Evolutionary conservation across 2,329 filamentous ascomycete species (phyloP).

Genomic region (Pseudocercospora vitis): DNA sequence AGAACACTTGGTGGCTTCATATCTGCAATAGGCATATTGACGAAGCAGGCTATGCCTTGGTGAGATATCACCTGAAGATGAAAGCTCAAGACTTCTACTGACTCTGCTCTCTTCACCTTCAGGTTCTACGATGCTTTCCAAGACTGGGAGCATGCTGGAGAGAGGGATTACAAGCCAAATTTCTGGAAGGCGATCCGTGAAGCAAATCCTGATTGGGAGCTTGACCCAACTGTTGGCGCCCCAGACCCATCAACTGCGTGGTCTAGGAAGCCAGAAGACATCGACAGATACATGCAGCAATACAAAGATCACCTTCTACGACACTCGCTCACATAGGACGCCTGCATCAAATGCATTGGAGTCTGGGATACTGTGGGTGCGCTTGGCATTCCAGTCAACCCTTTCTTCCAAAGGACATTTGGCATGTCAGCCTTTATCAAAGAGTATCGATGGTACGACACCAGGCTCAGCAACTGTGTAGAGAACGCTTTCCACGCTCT

Average conservation of each 20-base stretch:
- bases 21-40: constrained; percentile 46
- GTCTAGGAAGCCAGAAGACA: constrained; percentile 22
- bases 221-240: constrained; percentile 9
- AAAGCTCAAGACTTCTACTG: no score
- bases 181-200: constrained; percentile 35
- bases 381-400: constrained; percentile 40
- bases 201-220: constrained; percentile 25
- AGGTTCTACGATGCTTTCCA: constrained; percentile 39
- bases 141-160: constrained; percentile 38
- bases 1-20: constrained; percentile 48
- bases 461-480: constrained; percentile 39
- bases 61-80: no score
- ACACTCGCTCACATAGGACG: constrained; percentile 27
- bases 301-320: constrained; percentile 32
- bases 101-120: no score
- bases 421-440: constrained; percentile 34
- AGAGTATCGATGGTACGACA: constrained; percentile 40
- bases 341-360: constrained; percentile 43
- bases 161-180: constrained; percentile 30
- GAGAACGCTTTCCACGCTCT: constrained; percentile 59
- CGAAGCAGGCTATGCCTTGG: constrained; percentile 36
- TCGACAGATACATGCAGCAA: constrained; percentile 32
- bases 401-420: constrained; percentile 36
- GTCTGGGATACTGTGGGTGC: constrained; percentile 54
- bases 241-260: constrained; percentile 14